Evolutionary conservation across 345 rosid species (phyloP).

Genomic region (Clausena lansium): DNA sequence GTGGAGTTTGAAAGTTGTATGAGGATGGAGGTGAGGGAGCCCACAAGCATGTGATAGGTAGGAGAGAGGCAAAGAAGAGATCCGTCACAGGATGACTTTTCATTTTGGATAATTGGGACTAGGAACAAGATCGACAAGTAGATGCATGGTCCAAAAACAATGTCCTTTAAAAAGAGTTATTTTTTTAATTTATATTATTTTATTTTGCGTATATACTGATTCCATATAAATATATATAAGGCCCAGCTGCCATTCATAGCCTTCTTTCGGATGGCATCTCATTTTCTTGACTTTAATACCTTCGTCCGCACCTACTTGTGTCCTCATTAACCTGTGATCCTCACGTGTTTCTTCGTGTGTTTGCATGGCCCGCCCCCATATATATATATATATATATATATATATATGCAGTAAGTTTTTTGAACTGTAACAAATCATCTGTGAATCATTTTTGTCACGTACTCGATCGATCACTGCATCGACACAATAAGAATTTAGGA

Average conservation of each 20-base stretch:
- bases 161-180: neutral
- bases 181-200: neutral
- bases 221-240: neutral
- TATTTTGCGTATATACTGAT: no score
- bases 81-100: slow-evolving; percentile 4
- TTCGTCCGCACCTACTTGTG: slow-evolving; percentile 20
- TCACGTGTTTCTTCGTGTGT: slow-evolving; percentile 8
- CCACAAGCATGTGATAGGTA: slow-evolving; percentile 30
- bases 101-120: slow-evolving; percentile 2
- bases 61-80: neutral
- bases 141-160: slow-evolving; percentile 21
- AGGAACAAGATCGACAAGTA: neutral
- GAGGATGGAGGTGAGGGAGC: slow-evolving; percentile 11
- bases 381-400: no score
- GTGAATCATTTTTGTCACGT: no score
- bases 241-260: slow-evolving; percentile 25
- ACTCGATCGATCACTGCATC: no score
- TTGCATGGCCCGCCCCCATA: slow-evolving; percentile 3
- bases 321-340: slow-evolving; percentile 11
- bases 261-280: slow-evolving; percentile 39
- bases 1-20: neutral
- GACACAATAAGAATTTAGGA: no score
- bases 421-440: no score
- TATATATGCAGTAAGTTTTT: no score
- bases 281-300: slow-evolving; percentile 42